Evolutionary conservation across 2,329 filamentous ascomycete species (phyloP), one percentile per base, ranked within the genome.

Genomic region (Beauveria varroae): DNA sequence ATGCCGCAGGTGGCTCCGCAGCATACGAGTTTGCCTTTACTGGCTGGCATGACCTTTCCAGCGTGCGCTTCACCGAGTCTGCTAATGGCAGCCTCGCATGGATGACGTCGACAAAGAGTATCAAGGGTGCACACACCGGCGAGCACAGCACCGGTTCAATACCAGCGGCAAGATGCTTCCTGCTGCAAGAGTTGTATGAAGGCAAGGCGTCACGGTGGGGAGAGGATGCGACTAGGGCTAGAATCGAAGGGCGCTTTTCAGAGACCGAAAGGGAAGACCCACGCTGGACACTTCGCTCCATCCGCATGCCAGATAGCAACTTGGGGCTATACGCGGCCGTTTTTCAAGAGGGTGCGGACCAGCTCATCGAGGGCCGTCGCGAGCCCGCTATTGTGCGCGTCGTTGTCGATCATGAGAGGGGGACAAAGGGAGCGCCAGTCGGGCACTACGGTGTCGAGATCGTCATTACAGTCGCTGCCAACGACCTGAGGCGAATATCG

Each of bases 191-290:
- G 57, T 76, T 83, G 8, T 93, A 93, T 67, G 90, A 96, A 70
- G 87, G 86, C 28, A 93, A 87, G 71, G 90, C 89, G 1, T 78
- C 80, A 20, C 90, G 88, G 63, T 87, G 91, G 74, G 86, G 86
- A 30, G 93, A 98, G 74, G 95, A 98, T 65, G 81, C 97, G 14
- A 85, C 87, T 53, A 96, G 93, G 75, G 92, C 93, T 9, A 86
- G 88, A 65, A 86, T 97, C 16, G 93, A 97, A 74, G 89, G 87
- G 6, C 85, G 93, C 12, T 96, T 96, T 68, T 78, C 89, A 0
- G 92, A 96, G 71, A 73, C 78, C n/a, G 91, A 96, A 75, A 85
- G 93, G 62, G 91, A 96, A 72, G 84, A 88, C 62, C 81, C 86
- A 18, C 86, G 83, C 67, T 97, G 91, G 92, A 89, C 89, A 37